phyloP scores from a whole-genome alignment of 2,329 filamentous ascomycete genomes.

The Fusarium piperis region DNA sequence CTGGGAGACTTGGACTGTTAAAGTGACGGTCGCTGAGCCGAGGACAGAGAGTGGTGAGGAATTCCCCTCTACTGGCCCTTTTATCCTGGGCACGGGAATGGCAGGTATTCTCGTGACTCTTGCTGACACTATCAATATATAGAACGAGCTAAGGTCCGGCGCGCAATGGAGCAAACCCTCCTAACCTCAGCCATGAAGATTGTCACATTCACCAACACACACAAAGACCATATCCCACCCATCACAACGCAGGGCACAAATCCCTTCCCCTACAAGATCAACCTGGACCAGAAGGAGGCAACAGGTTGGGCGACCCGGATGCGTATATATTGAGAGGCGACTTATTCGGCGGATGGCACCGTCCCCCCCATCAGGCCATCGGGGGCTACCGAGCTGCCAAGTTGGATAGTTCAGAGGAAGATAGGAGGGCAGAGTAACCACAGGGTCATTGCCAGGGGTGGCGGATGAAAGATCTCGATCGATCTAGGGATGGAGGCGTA shows the following conservation, averaged over 20 bases:
- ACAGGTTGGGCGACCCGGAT: constrained; percentile 81
- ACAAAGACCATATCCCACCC: constrained; percentile 96
- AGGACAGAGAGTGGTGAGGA: constrained; percentile 83
- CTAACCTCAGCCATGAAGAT: constrained; percentile 91
- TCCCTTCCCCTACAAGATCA: constrained; percentile 94
- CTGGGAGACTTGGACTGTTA: constrained; percentile 96
- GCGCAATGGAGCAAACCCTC: constrained; percentile 90
- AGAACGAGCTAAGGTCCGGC: constrained; percentile 90
- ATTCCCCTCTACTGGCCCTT: neutral
- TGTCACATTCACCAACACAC: constrained; percentile 83
- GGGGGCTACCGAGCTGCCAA: neutral
- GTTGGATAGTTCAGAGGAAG: neutral
- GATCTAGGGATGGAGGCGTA: neutral
- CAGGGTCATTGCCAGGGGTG: neutral
- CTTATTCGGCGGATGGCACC: neutral
- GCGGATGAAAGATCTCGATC: neutral
- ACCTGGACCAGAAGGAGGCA: constrained; percentile 81
- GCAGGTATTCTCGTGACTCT: neutral
- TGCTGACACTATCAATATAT: neutral
- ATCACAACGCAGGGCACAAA: constrained; percentile 95
- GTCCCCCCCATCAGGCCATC: neutral
- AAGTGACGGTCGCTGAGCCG: constrained; percentile 91
- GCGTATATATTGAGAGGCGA: constrained; percentile 69
- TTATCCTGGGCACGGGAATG: neutral
- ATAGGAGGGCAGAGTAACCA: neutral